phyloP scores from a whole-genome alignment of 2,329 filamentous ascomycete species.

The Macrophomina phaseolina region DNA sequence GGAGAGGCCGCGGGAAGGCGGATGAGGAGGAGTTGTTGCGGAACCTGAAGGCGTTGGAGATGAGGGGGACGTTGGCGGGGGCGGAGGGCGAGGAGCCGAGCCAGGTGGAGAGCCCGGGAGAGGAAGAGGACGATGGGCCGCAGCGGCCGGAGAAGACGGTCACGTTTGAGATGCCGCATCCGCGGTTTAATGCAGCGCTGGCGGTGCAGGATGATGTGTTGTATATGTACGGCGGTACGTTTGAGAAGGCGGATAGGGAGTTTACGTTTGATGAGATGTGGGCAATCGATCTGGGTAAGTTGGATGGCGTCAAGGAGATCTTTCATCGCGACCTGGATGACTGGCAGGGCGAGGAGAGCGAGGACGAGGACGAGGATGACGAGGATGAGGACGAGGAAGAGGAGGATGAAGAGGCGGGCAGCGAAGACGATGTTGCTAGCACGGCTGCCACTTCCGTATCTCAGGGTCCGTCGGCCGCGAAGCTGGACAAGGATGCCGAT shows the following conservation, averaged over 20 bases:
- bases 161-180: conserved; percentile 84
- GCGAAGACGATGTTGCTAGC: conserved; percentile 51
- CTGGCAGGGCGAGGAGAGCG: conserved; percentile 67
- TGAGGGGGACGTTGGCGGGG: conserved; percentile 67
- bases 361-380: conserved; percentile 55
- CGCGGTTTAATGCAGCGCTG: conserved; percentile 87
- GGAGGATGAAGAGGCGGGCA: conserved; percentile 47
- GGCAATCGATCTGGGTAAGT: conserved; percentile 88
- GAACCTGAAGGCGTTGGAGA: conserved; percentile 85
- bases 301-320: conserved; percentile 91
- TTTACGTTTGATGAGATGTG: conserved; percentile 97
- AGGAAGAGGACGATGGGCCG: conserved; percentile 55
- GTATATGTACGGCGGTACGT: conserved; percentile 95
- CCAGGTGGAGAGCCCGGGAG: conserved; percentile 41
- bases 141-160: conserved; percentile 57
- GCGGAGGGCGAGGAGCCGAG: conserved; percentile 39
- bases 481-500: conserved; percentile 23
- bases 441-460: conserved; percentile 61
- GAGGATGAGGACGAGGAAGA: conserved; percentile 47
- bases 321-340: conserved; percentile 85
- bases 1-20: conserved; percentile 79
- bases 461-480: conserved; percentile 35
- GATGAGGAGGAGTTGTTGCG: conserved; percentile 89
- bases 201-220: conserved; percentile 90
- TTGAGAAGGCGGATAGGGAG: conserved; percentile 91